Evolutionary conservation across 345 rosid species (phyloP), one percentile per base, ranked within the genome.

Genomic region (Gossypium australe): DNA sequence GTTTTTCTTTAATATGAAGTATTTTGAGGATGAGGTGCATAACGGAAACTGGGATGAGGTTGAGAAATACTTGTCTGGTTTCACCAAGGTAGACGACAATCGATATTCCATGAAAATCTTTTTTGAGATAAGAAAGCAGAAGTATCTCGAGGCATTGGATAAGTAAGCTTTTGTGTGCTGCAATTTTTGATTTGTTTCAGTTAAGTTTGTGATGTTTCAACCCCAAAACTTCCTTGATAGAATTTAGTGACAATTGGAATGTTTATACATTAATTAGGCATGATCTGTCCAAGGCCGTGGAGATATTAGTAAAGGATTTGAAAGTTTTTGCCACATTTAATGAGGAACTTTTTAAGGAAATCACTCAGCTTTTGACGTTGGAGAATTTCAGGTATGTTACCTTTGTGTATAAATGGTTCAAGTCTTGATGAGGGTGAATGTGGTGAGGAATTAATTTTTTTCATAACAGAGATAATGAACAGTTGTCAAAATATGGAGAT

Each of bases 81-180:
- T 95, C 83, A 95, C 98, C 1, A 95, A 95, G 84, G 98, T 93
- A 62, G 99, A 95, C 49, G 99, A 95, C 73, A 95, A 95, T 61
- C 93, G 98, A 25, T 95, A 93, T 82, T 95, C 99, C 0, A 95
- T 93, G 99, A 95, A 93, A 85, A 95, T 95, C 70, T 95, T 95
- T 87, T 93, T 95, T 17, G 99, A 95, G 90, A 95, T 95, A 74
- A 89, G 99, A 87, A 95, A 95, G 87, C 99, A 95, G 86, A 95
- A 95, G 79, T 95, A 95, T 83, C 98, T 95, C 0, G 98, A 95
- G 88, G 99, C 99, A 5, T 87, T 95, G 87, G 99, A 95, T 81
- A 91, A 88, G 99, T 95, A 82, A 80, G 94, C 29, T 24, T 53
- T 70, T 58, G 20, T 7, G 17, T 44, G 9, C 20, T 17, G 53